Conservation (phyloP, 2,329 filamentous ascomycete species). For the Aureobasidium namibiae region DNA sequence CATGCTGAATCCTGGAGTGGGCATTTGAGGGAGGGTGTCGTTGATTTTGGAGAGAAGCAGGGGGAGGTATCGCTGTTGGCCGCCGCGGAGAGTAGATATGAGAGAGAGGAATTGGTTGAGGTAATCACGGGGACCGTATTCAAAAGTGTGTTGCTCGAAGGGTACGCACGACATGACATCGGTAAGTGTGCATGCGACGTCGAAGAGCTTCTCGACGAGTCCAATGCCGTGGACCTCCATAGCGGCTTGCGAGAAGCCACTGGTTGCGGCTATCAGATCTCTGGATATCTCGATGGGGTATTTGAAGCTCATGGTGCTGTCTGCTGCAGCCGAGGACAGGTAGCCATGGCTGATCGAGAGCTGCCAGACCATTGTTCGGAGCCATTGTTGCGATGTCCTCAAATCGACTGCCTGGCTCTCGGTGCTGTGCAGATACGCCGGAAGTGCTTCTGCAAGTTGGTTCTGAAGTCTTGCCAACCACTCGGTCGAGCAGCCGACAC, state of each 20-base stretch:
- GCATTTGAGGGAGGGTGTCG: slow-evolving; percentile 37
- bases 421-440: slow-evolving; percentile 49
- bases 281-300: slow-evolving; percentile 56
- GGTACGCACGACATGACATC: slow-evolving; percentile 61
- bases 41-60: slow-evolving; percentile 68
- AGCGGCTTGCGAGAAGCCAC: slow-evolving; percentile 61
- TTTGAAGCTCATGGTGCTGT: slow-evolving; percentile 53
- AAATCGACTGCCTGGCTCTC: slow-evolving; percentile 63
- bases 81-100: slow-evolving; percentile 62
- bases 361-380: slow-evolving; percentile 65
- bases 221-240: slow-evolving; percentile 70
- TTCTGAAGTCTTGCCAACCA: slow-evolving; percentile 42
- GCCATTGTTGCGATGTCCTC: slow-evolving; percentile 62
- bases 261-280: slow-evolving; percentile 54
- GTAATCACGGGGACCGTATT: slow-evolving; percentile 62
- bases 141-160: slow-evolving; percentile 49
- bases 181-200: slow-evolving; percentile 63
- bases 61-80: slow-evolving; percentile 68
- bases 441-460: slow-evolving; percentile 45
- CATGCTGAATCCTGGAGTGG: slow-evolving; percentile 21
- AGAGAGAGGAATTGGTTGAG: slow-evolving; percentile 61
- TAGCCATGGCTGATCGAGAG: slow-evolving; percentile 58
- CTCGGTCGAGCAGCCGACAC: slow-evolving; percentile 35
- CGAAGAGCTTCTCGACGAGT: slow-evolving; percentile 73
- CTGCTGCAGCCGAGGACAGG: slow-evolving; percentile 46